Conservation (phyloP, 805 yeast species). For the Candida schatavii region DNA sequence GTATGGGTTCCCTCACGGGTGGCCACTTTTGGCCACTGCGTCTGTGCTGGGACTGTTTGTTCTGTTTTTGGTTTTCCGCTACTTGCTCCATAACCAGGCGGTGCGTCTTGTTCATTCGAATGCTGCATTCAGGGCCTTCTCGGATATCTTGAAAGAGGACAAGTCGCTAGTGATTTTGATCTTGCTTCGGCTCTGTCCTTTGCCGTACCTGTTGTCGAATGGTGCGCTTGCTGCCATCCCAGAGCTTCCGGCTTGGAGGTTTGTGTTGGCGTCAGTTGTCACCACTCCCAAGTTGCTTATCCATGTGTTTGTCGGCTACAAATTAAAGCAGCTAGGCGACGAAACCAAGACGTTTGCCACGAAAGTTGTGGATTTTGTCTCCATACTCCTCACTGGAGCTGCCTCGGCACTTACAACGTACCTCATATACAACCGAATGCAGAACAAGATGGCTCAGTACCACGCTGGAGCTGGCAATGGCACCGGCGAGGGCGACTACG, state of each 20-base stretch:
- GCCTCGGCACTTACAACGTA: slow-evolving; percentile 62
- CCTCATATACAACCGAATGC: slow-evolving; percentile 59
- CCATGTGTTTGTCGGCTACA: slow-evolving; percentile 74
- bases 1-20: slow-evolving; percentile 78
- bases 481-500: slow-evolving; percentile 17
- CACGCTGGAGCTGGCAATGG: slow-evolving; percentile 7
- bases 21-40: slow-evolving; percentile 69
- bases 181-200: slow-evolving; percentile 80
- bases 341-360: slow-evolving; percentile 45
- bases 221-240: slow-evolving; percentile 92
- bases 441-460: slow-evolving; percentile 30
- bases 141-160: slow-evolving; percentile 68
- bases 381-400: slow-evolving; percentile 54
- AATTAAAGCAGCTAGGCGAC: slow-evolving; percentile 67
- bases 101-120: slow-evolving; percentile 56
- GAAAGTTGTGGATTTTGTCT: slow-evolving; percentile 58
- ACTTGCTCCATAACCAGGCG: slow-evolving; percentile 56
- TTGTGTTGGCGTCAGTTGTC: slow-evolving; percentile 65
- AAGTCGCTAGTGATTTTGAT: slow-evolving; percentile 62
- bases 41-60: slow-evolving; percentile 70
- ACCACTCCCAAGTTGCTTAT: slow-evolving; percentile 82
- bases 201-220: slow-evolving; percentile 88
- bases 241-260: slow-evolving; percentile 59
- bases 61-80: slow-evolving; percentile 70
- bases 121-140: slow-evolving; percentile 68